phyloP scores from a whole-genome alignment of 2,329 filamentous ascomycete species.

The Botrytis medusae region DNA sequence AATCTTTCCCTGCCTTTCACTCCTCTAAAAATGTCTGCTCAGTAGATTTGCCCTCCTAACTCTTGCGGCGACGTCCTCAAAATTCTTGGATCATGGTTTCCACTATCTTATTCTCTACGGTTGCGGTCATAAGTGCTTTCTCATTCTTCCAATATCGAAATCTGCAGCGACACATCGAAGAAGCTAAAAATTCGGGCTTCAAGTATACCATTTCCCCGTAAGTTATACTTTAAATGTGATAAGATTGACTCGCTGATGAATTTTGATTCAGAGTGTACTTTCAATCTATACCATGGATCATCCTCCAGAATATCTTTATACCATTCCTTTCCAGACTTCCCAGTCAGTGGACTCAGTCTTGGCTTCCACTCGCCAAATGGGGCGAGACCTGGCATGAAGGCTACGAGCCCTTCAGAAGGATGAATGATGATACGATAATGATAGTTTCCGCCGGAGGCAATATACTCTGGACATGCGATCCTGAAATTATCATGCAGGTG shows the following conservation, averaged over 20 bases:
- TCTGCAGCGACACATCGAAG: background rate
- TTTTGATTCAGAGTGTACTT: background rate
- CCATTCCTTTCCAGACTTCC: slow-evolving; percentile 6
- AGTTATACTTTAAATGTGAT: background rate
- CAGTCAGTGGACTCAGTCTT: background rate
- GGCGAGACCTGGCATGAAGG: slow-evolving; percentile 10
- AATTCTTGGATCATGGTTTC: background rate
- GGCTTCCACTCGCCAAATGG: background rate
- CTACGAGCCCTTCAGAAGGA: slow-evolving; percentile 1
- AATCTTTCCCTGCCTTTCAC: too few species aligned
- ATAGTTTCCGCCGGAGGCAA: background rate
- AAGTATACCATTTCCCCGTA: slow-evolving; percentile 12
- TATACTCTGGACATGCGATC: slow-evolving; percentile 16
- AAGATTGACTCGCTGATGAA: background rate
- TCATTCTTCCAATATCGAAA: slow-evolving; percentile 9
- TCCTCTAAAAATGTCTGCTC: too few species aligned
- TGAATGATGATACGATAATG: background rate
- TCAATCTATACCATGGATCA: slow-evolving; percentile 16
- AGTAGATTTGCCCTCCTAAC: too few species aligned
- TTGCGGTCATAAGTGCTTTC: background rate
- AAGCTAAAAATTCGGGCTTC: slow-evolving; percentile 5
- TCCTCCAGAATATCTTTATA: slow-evolving; percentile 11
- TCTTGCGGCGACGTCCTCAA: too few species aligned
- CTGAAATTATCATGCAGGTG: slow-evolving; percentile 14
- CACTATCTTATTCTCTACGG: background rate